phyloP scores from a whole-genome alignment of 1,284 basidiomycete species.

The Sparassis latifolia region DNA sequence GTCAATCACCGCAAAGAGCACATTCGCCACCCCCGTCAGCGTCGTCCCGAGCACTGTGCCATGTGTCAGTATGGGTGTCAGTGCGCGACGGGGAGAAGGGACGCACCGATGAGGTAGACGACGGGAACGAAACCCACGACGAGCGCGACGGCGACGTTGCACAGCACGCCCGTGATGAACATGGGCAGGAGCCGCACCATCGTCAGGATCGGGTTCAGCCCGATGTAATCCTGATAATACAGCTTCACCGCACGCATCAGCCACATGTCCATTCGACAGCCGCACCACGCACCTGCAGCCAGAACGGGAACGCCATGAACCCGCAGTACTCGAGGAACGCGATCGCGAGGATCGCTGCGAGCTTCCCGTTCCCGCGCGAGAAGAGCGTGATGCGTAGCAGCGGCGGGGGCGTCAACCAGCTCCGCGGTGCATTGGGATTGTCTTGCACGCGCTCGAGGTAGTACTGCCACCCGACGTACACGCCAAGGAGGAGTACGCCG shows the following conservation, averaged over 20 bases:
- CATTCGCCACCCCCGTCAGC: conserved; percentile 55
- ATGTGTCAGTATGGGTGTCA: neutral
- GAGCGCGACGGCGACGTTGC: conserved; percentile 64
- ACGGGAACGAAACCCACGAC: conserved; percentile 52
- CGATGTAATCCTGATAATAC: conserved; percentile 63
- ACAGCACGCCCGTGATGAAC: conserved; percentile 63
- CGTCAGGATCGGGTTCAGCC: conserved; percentile 52
- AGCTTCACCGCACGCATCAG: conserved; percentile 29
- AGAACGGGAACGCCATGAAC: conserved; percentile 53
- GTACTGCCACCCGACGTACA: conserved; percentile 67
- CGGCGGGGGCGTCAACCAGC: conserved; percentile 47
- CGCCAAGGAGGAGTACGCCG: conserved; percentile 50
- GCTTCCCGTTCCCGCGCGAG: conserved; percentile 54
- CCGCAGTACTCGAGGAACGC: conserved; percentile 66
- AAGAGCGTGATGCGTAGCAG: conserved; percentile 71
- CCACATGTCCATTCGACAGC: conserved; percentile 4
- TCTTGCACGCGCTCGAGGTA: conserved; percentile 44
- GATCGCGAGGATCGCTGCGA: conserved; percentile 61
- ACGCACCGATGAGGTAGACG: conserved; percentile 49
- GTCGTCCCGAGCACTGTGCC: conserved; percentile 46
- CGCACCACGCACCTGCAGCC: conserved; percentile 39
- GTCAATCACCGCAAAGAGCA: conserved; percentile 70
- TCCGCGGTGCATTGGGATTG: conserved; percentile 9
- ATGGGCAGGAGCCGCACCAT: conserved; percentile 78
- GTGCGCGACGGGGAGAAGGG: neutral